Evolutionary conservation across 805 yeast genomes (phyloP).

Genomic region (Clavispora santaluciae): DNA sequence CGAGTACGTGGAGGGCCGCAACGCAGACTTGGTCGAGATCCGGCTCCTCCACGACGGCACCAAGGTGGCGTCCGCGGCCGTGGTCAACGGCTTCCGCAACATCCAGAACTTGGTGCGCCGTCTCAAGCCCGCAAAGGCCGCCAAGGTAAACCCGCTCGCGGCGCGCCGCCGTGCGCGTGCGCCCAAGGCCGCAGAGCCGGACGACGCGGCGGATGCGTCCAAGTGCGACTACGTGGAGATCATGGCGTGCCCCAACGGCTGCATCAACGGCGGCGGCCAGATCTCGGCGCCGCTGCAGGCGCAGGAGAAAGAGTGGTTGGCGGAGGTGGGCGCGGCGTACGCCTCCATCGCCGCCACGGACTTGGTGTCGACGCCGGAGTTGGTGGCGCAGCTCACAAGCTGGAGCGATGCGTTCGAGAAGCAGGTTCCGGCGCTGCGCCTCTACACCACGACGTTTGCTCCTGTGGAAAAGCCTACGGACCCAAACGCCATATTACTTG

Average conservation of each 20-base stretch:
- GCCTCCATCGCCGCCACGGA: constrained; percentile 22
- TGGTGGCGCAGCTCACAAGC: constrained; percentile 14
- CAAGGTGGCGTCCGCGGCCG: constrained; percentile 51
- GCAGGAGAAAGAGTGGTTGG: constrained; percentile 43
- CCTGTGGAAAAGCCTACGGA: constrained; percentile 51
- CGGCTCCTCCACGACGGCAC: constrained; percentile 42
- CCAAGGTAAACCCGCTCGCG: constrained; percentile 32
- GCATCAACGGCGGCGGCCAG: constrained; percentile 96
- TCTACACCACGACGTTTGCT: constrained; percentile 44
- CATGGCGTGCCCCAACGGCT: constrained; percentile 98
- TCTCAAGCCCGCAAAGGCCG: constrained; percentile 42
- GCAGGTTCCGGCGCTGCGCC: constrained; percentile 29
- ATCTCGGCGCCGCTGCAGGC: constrained; percentile 44
- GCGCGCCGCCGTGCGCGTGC: constrained; percentile 43
- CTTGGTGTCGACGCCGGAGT: constrained; percentile 7
- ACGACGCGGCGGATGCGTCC: constrained; percentile 51
- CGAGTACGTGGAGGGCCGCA: constrained; percentile 55
- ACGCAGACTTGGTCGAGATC: constrained; percentile 70
- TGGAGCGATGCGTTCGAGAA: constrained; percentile 37
- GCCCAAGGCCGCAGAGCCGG: constrained; percentile 10
- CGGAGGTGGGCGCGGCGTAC: constrained; percentile 31
- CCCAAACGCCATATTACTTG: constrained; percentile 42
- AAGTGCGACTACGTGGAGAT: constrained; percentile 81
- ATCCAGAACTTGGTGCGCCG: constrained; percentile 90
- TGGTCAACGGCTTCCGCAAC: constrained; percentile 85